Base-by-base conservation (phyloP, 2,329 filamentous ascomycete genomes). In the Pleomassaria siparia region DNA sequence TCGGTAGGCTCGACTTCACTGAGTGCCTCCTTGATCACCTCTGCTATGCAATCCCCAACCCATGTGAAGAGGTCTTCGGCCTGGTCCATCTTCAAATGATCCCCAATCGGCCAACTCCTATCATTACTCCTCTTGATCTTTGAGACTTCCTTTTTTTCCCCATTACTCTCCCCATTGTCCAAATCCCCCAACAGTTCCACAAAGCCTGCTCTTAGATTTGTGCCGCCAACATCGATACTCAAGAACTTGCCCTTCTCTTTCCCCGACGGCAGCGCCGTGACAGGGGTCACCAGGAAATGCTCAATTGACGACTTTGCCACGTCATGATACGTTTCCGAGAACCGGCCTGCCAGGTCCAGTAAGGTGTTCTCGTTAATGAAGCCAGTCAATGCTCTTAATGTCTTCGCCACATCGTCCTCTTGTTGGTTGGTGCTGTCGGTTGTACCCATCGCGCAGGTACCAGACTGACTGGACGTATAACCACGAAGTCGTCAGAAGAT, bases 31-130 rank as follows among this genome's bases (percentile, higher is more conserved):
- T 73, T 74, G 13, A 92, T 84, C 3, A 91, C 87, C 50, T 86
- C 78, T 12, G 86, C 86, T 57, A 94, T 89, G 60, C 86, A 88
- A 58, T 81, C 76, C 21, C 88, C 89, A 55, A 94, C 89, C 88
- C 88, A 94, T n/a, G 79, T 72, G 67, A 94, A 94, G 2, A 92
- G 74, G 47, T 85, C 83, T 47, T 89, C 84, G 1, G 86, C 83
- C 53, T 91, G 85, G 56, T 90, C 83, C 67, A 81, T 82, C 63
- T 90, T 90, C 53, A 91, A 71, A 45, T 86, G 81, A 33, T 90
- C 83, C 40, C 80, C 80, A 58, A 91, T 91, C 7, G 86, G 82
- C 87, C 87, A 91, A 44, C 81, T 82, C 54, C 79, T 85, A 65
- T 91, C 88, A 46, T 89, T 71, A 4, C 81, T 79, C 39, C 84